Base-by-base conservation (phyloP, 1,284 basidiomycete genomes). In the Coniferiporia sulphurascens region DNA sequence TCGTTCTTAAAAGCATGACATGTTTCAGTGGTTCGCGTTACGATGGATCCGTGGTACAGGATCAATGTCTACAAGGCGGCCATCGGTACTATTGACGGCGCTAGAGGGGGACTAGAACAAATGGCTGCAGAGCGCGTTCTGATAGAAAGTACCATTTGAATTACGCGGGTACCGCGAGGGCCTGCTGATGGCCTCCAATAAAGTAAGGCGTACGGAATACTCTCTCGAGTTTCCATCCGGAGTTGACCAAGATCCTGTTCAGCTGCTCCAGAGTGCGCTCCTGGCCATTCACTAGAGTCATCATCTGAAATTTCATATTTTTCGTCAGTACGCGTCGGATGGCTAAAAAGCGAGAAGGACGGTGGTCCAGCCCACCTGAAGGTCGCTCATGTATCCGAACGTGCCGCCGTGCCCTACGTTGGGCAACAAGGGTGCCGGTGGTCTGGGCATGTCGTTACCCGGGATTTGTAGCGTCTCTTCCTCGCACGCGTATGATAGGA, bases 401-500 rank as follows among this genome's bases (percentile, higher is more conserved):
- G 53, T 56, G 15, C 53, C 62, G 8, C 62, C 8, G 46, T 34
- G 9, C 65, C 65, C 53, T 55, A 59, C 38, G 54, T 65, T 64
- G 34, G 64, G 38, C 17, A 61, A 48, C 5, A 65, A 57, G 5
- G 64, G 64, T 19, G 48, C 46, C 1, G 63, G 65, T 5, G 64
- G 22, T 4, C 22, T n/a, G 19, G 12, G 21, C 19, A 13, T 19
- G 21, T 48, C 52, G 8, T 49, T 46, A 1, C 27, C 45, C 9
- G 43, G 21, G 7, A 19, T 13, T 22, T 8, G 22, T 10, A 9
- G 27, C 1, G 9, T 1, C 10, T 21, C 52, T 9, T 32, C 38
- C 4, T 48, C 48, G 19, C 61, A 36, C 32, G 55, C 22, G 21
- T 48, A 38, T 27, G n/a, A 17, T 7, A 62, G 38, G 17, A 62